Evolutionary conservation across 306 rosid genomes (phyloP), one percentile per base, ranked within the genome.

Genomic region (Cotoneaster glaucophyllus): DNA sequence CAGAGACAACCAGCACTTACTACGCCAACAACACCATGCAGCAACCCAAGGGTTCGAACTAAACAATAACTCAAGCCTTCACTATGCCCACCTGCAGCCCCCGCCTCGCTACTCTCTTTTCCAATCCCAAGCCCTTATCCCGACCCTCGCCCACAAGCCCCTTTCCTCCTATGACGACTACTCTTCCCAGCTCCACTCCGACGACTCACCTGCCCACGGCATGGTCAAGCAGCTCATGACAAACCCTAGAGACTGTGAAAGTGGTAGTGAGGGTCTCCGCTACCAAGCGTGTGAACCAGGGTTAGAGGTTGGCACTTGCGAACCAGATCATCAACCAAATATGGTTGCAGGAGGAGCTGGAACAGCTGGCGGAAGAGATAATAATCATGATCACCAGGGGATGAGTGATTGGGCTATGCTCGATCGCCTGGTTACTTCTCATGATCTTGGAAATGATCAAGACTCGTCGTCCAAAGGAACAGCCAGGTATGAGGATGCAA

Each of bases 381-480:
- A 67, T 67, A 73, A 41, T 26, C 75, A 80, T 25, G 57, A 85
- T 19, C 80, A 80, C 11, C 73, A 67, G 41, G 91, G 93, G 24
- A 84, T 91, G 70, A 84, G 78, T 21, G 94, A 91, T 39, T 93
- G 98, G 98, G 84, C 87, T 19, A 82, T 86, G 82, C 90, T 93
- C 53, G 97, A 91, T 77, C 91, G 98, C 66, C 86, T 91, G 1
- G 91, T 90, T 21, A 82, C 89, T 4, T 73, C 88, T 44, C 88
- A 89, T 48, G 54, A 48, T 80, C 77, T 87, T 7, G 94, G 89
- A 69, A 87, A 90, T 52, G 89, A 88, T 31, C 37, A 26, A 71
- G 90, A 90, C 4, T 80, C 92, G 6, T 57, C 75, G 2, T 69
- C 79, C 57, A 87, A 93, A 77, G 90, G 71, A 29, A 85, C 71